phyloP scores from a whole-genome alignment of 768 basidiomycete species.

The Rhodosporidiobolus sp. region DNA sequence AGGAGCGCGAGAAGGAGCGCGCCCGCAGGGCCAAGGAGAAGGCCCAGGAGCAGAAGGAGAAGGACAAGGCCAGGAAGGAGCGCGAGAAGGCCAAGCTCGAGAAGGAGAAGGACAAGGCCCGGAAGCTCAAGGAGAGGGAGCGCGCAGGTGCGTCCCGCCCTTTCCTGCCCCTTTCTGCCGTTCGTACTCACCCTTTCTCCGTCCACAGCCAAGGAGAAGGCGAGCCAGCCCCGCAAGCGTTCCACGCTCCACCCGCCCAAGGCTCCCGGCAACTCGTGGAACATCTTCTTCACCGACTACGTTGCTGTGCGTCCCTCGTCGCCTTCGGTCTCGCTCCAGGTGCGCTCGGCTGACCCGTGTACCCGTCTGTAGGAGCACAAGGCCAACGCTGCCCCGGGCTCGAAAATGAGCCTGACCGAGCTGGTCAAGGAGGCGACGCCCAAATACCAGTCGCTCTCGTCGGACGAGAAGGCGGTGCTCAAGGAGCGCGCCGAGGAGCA shows the following conservation, averaged over 20 bases:
- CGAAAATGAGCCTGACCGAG: slow-evolving; percentile 11
- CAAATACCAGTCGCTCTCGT: slow-evolving; percentile 14
- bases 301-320: slow-evolving; percentile 8
- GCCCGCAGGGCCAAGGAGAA: not conserved
- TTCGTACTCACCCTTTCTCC: no score
- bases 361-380: slow-evolving; percentile 9
- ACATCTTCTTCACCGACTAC: slow-evolving; percentile 29
- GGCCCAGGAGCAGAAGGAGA: not conserved
- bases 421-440: slow-evolving; percentile 13
- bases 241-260: slow-evolving; percentile 31
- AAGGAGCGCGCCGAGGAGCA: slow-evolving; percentile 7
- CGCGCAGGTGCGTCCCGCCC: not conserved
- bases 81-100: not conserved
- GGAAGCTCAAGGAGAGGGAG: slow-evolving; percentile 22
- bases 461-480: slow-evolving; percentile 4
- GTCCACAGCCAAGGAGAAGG: not conserved
- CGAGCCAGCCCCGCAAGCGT: not conserved
- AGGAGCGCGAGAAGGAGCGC: slow-evolving; percentile 23
- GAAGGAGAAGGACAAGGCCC: slow-evolving; percentile 20
- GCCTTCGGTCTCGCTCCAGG: not conserved
- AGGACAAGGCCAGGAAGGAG: slow-evolving; percentile 7
- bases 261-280: slow-evolving; percentile 20
- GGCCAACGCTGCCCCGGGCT: not conserved
- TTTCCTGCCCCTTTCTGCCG: not conserved
- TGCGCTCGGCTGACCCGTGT: not conserved